A percentile compares a stretch with the other conserved stretches of the same genome.
phyloP scores from a whole-genome alignment of 352 stramenopile genomes.

The Phytophthora pseudosyringae region DNA sequence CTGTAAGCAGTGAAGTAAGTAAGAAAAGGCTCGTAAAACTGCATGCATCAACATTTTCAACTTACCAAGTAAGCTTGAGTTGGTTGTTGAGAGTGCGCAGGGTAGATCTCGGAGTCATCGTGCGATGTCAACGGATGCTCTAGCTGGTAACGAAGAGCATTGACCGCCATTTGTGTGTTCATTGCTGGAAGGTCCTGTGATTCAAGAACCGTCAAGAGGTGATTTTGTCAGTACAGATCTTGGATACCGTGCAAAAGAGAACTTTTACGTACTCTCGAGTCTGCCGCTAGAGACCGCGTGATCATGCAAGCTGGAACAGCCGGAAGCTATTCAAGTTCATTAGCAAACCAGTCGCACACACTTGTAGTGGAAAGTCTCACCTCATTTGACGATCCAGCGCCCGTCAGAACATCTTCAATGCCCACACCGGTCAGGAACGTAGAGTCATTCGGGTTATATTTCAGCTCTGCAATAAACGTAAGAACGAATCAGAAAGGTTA shows the following conservation, averaged over 20 bases:
- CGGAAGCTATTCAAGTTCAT: constrained; percentile 34
- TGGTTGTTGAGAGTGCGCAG: constrained; percentile 48
- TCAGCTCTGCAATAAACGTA: constrained; percentile 25
- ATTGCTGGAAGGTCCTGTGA: constrained; percentile 37
- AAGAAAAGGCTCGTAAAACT: not conserved
- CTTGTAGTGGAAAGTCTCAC: constrained; percentile 16
- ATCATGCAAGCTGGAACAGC: constrained; percentile 61
- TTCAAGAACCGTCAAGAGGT: not conserved
- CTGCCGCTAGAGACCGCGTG: constrained; percentile 52
- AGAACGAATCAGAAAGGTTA: constrained; percentile 2
- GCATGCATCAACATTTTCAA: not conserved
- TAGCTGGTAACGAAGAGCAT: constrained; percentile 78
- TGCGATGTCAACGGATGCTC: constrained; percentile 82
- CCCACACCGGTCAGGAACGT: constrained; percentile 81
- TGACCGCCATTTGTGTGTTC: constrained; percentile 66
- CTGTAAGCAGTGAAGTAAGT: constrained; percentile 23
- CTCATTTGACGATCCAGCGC: constrained; percentile 33
- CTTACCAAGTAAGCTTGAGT: constrained; percentile 62
- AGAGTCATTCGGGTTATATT: constrained; percentile 63
- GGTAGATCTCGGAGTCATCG: constrained; percentile 68
- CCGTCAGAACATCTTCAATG: constrained; percentile 64
- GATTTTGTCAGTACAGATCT: not conserved
- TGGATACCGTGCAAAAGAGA: not conserved
- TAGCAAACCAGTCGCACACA: constrained; percentile 2
- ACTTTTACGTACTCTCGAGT: constrained; percentile 31